Conservation (phyloP, 2,329 filamentous ascomycete genomes). For the Microsporum ferrugineum region DNA sequence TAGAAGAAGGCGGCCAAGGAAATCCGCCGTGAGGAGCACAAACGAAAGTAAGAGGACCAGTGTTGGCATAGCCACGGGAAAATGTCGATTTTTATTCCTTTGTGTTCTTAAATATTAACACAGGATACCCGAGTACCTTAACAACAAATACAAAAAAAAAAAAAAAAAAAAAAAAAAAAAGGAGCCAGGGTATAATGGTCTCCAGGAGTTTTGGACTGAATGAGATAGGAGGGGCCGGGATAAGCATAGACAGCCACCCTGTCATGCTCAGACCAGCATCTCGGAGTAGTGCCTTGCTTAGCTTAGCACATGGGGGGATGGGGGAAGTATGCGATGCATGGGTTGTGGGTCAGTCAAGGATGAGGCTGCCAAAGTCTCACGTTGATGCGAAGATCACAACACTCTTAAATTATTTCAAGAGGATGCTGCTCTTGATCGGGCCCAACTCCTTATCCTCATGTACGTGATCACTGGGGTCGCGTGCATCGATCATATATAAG, state of each 20-base stretch:
- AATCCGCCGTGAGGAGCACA: conserved; percentile 1
- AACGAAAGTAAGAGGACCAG: conserved; percentile 23
- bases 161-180: neutral
- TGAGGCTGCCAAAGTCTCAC: conserved; percentile 1
- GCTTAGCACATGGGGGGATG: conserved; percentile 6
- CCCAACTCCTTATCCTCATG: neutral
- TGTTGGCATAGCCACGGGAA: conserved; percentile 23
- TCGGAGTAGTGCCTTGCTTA: conserved; percentile 5
- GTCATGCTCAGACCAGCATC: conserved; percentile 7
- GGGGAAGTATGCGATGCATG: conserved; percentile 3
- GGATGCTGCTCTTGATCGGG: neutral
- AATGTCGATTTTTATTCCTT: neutral
- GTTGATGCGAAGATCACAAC: conserved; percentile 5
- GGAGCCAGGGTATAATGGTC: neutral
- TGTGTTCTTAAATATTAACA: neutral
- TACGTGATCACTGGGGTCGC: neutral
- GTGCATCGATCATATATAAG: neutral
- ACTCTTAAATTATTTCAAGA: conserved; percentile 1
- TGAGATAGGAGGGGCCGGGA: neutral
- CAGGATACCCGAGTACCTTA: conserved; percentile 4
- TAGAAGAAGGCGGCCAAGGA: neutral
- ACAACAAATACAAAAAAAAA: neutral
- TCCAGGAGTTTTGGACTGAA: neutral
- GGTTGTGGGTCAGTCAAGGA: conserved; percentile 3
- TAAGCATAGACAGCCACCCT: conserved; percentile 6